Evolutionary conservation across 1,139 yeast species (phyloP).

Genomic region (Saccharomycopsis hybrid): DNA sequence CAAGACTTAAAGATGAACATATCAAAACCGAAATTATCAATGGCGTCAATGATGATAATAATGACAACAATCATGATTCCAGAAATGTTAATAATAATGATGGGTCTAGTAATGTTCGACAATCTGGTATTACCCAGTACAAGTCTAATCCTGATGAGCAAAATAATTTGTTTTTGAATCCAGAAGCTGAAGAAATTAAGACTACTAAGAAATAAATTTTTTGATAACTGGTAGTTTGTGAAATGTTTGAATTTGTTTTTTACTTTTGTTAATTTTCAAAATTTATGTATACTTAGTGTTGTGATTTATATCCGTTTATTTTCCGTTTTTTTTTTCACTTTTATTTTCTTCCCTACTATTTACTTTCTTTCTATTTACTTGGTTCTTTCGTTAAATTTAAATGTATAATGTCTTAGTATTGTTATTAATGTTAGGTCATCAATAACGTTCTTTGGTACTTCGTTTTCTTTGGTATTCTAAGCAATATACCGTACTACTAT

Average conservation of each 20-base stretch:
- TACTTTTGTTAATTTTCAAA: neutral
- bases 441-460: no score
- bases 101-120: neutral
- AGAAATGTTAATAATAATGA: neutral
- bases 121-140: neutral
- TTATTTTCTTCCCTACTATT: neutral
- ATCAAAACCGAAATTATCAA: neutral
- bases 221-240: neutral
- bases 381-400: no score
- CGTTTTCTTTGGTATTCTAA: no score
- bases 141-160: conserved; percentile 10
- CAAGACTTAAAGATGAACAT: conserved; percentile 9
- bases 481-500: no score
- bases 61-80: conserved; percentile 2
- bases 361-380: neutral
- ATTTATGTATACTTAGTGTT: neutral
- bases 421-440: no score
- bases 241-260: neutral
- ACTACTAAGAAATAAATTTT: conserved; percentile 1
- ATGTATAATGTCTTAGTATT: no score
- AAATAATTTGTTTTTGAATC: conserved; percentile 20
- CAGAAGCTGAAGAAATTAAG: conserved; percentile 16
- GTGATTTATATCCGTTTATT: neutral
- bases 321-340: neutral
- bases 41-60: neutral